Evolutionary conservation across 176 grass and related monocot genomes (phyloP).

Genomic region (Rhynchospora tenuis): DNA sequence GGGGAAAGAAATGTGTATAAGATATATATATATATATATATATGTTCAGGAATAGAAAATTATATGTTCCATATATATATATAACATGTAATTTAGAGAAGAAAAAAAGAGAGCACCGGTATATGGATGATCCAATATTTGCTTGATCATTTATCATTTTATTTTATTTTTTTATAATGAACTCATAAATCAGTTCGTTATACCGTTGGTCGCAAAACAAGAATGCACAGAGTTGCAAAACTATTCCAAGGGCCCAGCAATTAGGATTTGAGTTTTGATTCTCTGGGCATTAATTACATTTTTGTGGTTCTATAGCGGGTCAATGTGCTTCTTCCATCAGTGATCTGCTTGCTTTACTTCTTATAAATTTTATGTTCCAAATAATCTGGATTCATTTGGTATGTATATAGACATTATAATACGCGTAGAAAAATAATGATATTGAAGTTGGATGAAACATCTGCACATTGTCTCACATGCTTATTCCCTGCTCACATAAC

Average conservation of each 20-base stretch:
- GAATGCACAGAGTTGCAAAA: neutral
- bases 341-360: neutral
- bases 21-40: neutral
- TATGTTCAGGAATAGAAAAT: neutral
- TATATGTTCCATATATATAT: neutral
- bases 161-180: neutral
- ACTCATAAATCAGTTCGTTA: neutral
- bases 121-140: neutral
- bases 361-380: neutral
- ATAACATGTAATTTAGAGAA: neutral
- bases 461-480: conserved; percentile 15
- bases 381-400: neutral
- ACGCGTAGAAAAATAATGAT: neutral
- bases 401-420: neutral
- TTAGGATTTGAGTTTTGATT: neutral
- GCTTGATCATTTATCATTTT: neutral
- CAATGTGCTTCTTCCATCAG: neutral
- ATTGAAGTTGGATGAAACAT: conserved; percentile 7
- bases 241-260: neutral
- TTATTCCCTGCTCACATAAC: neutral
- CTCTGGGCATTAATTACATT: neutral
- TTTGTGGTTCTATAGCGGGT: neutral
- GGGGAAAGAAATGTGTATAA: too few relatives aligned
- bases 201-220: neutral
- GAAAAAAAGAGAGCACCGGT: neutral